A percentile compares a stretch with the other conserved stretches of the same genome.
Conservation (phyloP, 768 basidiomycete species). For the Boletus pseudopeckii region DNA sequence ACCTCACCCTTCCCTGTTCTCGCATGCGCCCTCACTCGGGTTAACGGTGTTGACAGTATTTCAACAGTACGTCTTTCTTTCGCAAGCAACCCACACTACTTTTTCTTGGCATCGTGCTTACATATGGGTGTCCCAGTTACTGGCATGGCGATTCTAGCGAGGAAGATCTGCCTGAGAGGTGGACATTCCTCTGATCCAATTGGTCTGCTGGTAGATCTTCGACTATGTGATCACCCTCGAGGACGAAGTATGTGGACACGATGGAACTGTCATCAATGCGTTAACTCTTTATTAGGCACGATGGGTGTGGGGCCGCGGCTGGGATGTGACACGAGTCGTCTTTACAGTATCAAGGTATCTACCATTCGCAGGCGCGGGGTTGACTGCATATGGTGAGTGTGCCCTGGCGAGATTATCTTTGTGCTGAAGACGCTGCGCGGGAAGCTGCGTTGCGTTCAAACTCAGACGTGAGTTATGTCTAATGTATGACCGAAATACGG, state of each 20-base stretch:
- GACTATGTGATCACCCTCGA: conserved; percentile 11
- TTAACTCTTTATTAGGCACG: conserved; percentile 5
- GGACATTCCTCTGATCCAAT: not conserved
- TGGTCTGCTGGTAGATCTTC: not conserved
- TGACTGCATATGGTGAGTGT: conserved; percentile 15
- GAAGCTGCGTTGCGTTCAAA: conserved; percentile 4
- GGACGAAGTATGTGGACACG: conserved; percentile 4
- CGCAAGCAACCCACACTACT: not conserved
- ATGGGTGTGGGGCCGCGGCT: conserved; percentile 19
- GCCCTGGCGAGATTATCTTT: too few relatives aligned
- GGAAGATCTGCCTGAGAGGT: not conserved
- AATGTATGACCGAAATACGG: not conserved
- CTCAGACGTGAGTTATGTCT: conserved; percentile 6
- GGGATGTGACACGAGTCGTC: conserved; percentile 15
- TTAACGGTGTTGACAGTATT: conserved; percentile 4
- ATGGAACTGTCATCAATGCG: too few relatives aligned
- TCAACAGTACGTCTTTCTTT: conserved; percentile 9
- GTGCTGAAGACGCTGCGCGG: not conserved
- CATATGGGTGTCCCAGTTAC: conserved; percentile 3
- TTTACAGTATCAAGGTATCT: conserved; percentile 22
- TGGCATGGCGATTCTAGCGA: conserved; percentile 18
- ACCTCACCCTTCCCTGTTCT: not conserved
- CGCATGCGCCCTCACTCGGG: not conserved
- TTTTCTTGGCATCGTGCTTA: not conserved
- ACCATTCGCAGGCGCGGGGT: conserved; percentile 10